Evolutionary conservation across 2,329 filamentous ascomycete genomes (phyloP).

Genomic region (Penicillium digitatum): DNA sequence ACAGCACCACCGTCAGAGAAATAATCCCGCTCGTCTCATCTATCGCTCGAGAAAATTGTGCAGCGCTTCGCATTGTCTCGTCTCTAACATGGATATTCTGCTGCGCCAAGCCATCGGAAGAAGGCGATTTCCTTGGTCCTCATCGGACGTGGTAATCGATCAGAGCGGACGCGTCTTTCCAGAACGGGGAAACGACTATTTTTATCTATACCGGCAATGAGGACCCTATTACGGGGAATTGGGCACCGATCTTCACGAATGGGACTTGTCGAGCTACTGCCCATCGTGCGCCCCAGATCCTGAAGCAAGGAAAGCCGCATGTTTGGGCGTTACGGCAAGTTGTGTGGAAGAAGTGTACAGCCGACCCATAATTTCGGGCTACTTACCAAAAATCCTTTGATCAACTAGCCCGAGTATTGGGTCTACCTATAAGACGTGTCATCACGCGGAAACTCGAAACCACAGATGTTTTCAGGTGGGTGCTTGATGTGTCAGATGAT

Average conservation of each 20-base stretch:
- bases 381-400: constrained; percentile 15
- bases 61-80: constrained; percentile 41
- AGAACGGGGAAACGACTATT: constrained; percentile 35
- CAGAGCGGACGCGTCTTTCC: constrained; percentile 40
- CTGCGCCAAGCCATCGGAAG: constrained; percentile 34
- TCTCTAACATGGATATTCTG: constrained; percentile 38
- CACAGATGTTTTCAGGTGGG: constrained; percentile 22
- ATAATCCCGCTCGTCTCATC: constrained; percentile 34
- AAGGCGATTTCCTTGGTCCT: constrained; percentile 35
- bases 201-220: constrained; percentile 31
- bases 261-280: not conserved
- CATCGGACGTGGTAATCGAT: constrained; percentile 31
- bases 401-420: constrained; percentile 13
- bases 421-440: constrained; percentile 1
- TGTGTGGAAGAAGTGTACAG: constrained; percentile 2
- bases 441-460: constrained; percentile 12
- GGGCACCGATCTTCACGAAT: constrained; percentile 17
- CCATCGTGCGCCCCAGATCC: not conserved
- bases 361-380: not conserved
- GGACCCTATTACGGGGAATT: constrained; percentile 11
- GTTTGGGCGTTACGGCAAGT: constrained; percentile 13
- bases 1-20: constrained; percentile 32
- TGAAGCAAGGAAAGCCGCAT: constrained; percentile 6
- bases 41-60: constrained; percentile 33
- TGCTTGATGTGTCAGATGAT: constrained; percentile 15